phyloP scores from a whole-genome alignment of 352 stramenopile species.

The Pythium sp. region DNA sequence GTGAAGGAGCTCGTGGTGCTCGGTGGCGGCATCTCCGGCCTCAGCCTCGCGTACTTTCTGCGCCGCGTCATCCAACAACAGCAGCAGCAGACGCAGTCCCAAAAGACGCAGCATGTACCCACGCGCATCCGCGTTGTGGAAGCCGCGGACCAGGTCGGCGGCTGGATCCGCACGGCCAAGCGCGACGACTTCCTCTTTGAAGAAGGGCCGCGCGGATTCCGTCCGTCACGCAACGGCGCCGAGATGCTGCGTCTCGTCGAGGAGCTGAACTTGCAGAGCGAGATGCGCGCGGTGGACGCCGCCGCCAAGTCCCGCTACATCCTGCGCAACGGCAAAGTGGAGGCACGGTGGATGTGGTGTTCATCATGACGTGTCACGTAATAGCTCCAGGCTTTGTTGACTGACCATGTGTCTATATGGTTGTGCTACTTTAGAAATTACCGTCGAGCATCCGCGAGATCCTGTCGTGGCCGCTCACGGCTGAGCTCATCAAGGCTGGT shows the following conservation, averaged over 20 bases:
- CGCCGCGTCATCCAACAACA: conserved; percentile 41
- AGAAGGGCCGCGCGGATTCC: conserved; percentile 78
- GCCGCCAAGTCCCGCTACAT: conserved; percentile 73
- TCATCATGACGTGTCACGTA: background rate
- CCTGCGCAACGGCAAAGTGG: conserved; percentile 60
- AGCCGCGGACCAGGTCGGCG: conserved; percentile 40
- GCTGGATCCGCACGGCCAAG: conserved; percentile 68
- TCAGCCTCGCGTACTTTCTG: conserved; percentile 77
- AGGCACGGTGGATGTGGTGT: conserved; percentile 16
- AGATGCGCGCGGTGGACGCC: conserved; percentile 65
- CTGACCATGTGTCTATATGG: background rate
- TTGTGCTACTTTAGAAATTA: conserved; percentile 47
- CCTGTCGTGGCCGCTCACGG: conserved; percentile 60
- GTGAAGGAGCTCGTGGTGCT: conserved; percentile 72
- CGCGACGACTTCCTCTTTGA: conserved; percentile 77
- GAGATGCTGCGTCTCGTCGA: conserved; percentile 85
- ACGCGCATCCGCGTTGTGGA: conserved; percentile 75
- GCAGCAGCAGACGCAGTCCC: background rate
- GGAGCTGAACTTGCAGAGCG: conserved; percentile 57
- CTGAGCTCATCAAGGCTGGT: conserved; percentile 49
- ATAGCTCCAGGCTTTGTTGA: background rate
- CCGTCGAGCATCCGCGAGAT: conserved; percentile 51
- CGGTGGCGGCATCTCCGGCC: conserved; percentile 76
- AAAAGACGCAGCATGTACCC: background rate
- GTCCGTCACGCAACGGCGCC: conserved; percentile 77